Evolutionary conservation across 805 yeast genomes (phyloP), one percentile per base, ranked within the genome.

Genomic region (Cyberlindnera bimundalis): DNA sequence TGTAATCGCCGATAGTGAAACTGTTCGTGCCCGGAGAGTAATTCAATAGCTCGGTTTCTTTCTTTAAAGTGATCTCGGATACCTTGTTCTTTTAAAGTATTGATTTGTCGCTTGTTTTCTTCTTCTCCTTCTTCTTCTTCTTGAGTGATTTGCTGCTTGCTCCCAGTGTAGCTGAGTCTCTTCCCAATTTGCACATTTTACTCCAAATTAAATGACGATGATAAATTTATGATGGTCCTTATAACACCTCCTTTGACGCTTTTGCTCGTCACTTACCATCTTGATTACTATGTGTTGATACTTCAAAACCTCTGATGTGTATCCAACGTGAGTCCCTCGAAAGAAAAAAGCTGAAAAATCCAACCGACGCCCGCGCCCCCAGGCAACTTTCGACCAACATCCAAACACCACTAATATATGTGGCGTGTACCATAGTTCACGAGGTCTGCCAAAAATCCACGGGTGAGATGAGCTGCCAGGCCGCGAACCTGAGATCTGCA

Each of bases 321-420:
- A 29, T n/a, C n/a, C 20, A 19, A 12, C 30, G 26, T 23, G 35
- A 32, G 27, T 32, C 35, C 43, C 34, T 47, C 43, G 38, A 40
- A 43, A 50, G 48, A 47, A 48, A 50, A 49, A 52, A 47, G 44
- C 46, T 52, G 54, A 52, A 52, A 52, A 52, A 46, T 50, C 51
- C 41, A 39, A 21, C 14, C 42, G 37, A 33, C 36, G 33, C 29
- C 18, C 35, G n/a, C 23, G 13, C 35, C 5, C 33, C 14, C 25
- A 18, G 17, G 35, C 26, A 27, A 4, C 14, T 21, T 32, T 15
- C 26, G 27, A 21, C 6, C 24, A 7, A 30, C 37, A 40, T 31
- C 43, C 29, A 30, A 19, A 40, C 43, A 40, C 39, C 39, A 31
- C 3, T 5, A 26, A 3, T 3, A 14, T 11, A 21, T 29, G 39